Percentiles rank a stretch among this genome's conserved stretches.
phyloP scores from a whole-genome alignment of 306 rosid species.

The Rosa chinensis region DNA sequence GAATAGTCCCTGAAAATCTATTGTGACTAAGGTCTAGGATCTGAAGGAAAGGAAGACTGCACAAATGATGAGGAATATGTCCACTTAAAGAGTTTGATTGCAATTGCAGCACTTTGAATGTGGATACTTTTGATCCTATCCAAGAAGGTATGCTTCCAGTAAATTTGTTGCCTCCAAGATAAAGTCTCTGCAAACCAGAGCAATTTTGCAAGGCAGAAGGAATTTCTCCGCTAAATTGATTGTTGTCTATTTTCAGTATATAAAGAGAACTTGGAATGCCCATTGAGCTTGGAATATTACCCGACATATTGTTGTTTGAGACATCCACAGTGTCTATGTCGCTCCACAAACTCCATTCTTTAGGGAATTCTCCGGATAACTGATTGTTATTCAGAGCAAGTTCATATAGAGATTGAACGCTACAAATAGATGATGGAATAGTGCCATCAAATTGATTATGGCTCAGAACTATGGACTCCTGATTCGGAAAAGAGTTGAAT shows the following conservation, averaged over 20 bases:
- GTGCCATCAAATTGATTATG: neutral
- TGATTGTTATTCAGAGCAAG: neutral
- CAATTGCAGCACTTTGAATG: neutral
- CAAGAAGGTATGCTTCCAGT: neutral
- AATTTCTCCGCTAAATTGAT: neutral
- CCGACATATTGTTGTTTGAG: neutral
- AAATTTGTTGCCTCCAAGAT: neutral
- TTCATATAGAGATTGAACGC: fast-evolving
- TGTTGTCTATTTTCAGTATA: fast-evolving
- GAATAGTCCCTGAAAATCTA: neutral
- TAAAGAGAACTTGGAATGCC: neutral
- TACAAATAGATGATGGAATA: neutral
- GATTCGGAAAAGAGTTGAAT: neutral
- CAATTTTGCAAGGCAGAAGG: neutral
- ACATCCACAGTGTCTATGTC: fast-evolving
- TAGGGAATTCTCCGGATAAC: neutral
- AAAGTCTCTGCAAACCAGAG: fast-evolving
- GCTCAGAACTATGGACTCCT: fast-evolving
- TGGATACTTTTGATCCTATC: neutral
- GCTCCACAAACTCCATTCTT: neutral
- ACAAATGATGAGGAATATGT: neutral
- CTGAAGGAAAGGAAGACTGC: neutral
- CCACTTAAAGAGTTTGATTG: neutral
- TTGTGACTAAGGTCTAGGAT: neutral
- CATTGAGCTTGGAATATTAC: neutral